Evolutionary conservation across 371 early-diverging fungal species (phyloP), one percentile per base, ranked within the genome.

Genomic region (Mortierella sp.): DNA sequence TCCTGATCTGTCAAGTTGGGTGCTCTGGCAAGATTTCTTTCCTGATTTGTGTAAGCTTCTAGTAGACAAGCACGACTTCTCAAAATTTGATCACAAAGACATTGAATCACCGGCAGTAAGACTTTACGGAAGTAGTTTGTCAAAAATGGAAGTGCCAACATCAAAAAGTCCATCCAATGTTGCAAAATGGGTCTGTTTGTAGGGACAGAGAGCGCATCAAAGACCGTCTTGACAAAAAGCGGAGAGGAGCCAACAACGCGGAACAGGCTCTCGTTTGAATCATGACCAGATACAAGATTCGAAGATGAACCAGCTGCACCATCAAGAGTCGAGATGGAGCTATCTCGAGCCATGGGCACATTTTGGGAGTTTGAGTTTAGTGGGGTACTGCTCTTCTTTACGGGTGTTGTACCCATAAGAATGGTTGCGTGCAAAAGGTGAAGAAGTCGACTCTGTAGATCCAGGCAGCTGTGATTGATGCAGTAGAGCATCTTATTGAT

Each of bases 121-220:
- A 91, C 82, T 28, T 81, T 77, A 6, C 88, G 83, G 72, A 93
- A 93, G 29, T 87, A 91, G 31, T 85, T 82, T 37, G 89, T 85
- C 29, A 93, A 64, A 55, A 86, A 89, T 0, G 92, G 91, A 7
- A 95, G 76, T 1, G 89, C 85, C 4, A 87, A 83, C 58, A 91
- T 79, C 67, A 93, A 80, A 70, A 94, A 93, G 68, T 95, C 93
- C 83, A 93, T 88, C 93, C 93, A 95, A 59, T 92, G 87, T 34
- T 90, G 90, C n/a, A 94, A 76, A 40, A 93, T 83, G 1, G 89
- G 84, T 19, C 92, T 90, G 61, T 94, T 93, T 10, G 85, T 82
- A 8, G 84, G 61, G 9, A 85, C 65, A 0, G 88, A 83, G 15
- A 95, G 70, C 4, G 93, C 92, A 68, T 91, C 88, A 17, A 86